Evolutionary conservation across 2,329 filamentous ascomycete species (phyloP).

Genomic region (Pseudocercospora pini-densiflorae): DNA sequence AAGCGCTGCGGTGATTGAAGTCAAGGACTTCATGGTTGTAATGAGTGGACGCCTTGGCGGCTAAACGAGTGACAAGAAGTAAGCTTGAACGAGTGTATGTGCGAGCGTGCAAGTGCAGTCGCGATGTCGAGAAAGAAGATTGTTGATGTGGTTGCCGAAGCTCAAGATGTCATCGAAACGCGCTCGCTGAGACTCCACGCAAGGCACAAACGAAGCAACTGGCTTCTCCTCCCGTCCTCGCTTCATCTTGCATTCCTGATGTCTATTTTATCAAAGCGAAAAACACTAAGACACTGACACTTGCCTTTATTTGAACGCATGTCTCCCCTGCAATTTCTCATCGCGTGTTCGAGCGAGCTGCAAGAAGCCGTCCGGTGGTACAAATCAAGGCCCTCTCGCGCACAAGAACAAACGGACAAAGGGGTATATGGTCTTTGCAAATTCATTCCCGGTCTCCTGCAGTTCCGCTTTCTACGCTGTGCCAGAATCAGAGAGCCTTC

Average conservation of each 20-base stretch:
- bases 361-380: conserved; percentile 6
- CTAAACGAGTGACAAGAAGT: conserved; percentile 12
- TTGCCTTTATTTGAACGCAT: background rate
- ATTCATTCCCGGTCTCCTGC: background rate
- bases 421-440: background rate
- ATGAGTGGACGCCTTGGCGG: conserved; percentile 52
- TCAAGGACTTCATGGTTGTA: conserved; percentile 40
- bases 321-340: conserved; percentile 12
- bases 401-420: conserved; percentile 5
- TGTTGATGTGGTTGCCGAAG: background rate
- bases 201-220: conserved; percentile 14
- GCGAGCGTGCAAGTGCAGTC: conserved; percentile 3
- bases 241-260: conserved; percentile 18
- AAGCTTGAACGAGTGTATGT: background rate
- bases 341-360: background rate
- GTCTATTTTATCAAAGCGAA: background rate
- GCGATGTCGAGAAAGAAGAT: background rate
- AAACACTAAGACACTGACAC: background rate
- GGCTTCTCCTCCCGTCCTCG: background rate
- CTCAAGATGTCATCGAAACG: background rate
- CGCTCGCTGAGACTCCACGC: background rate
- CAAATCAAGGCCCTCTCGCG: background rate
- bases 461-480: background rate
- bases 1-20: conserved; percentile 18
- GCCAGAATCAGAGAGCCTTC: background rate